Evolutionary conservation across 2,329 filamentous ascomycete species (phyloP).

Genomic region (Conoideocrella luteorostrata): DNA sequence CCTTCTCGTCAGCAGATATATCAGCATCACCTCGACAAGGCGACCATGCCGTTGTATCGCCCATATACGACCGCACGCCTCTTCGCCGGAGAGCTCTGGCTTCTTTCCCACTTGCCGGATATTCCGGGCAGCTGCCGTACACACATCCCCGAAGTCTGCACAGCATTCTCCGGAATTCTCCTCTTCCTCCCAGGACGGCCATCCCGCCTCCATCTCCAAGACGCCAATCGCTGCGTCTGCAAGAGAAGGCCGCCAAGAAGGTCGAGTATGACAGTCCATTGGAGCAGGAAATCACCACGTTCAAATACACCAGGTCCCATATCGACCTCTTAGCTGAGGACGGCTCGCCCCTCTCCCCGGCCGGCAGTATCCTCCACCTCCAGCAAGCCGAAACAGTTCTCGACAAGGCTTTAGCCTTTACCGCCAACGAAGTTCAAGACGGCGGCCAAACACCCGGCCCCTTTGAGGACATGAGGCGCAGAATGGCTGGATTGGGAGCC

Average conservation of each 20-base stretch:
- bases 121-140: slow-evolving; percentile 36
- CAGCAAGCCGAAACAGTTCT: slow-evolving; percentile 35
- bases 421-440: slow-evolving; percentile 49
- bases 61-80: slow-evolving; percentile 13
- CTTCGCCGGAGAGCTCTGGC: slow-evolving; percentile 10
- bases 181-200: slow-evolving; percentile 47
- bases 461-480: slow-evolving; percentile 56
- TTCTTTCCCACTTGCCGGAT: neutral
- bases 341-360: slow-evolving; percentile 40
- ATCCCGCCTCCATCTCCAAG: slow-evolving; percentile 46
- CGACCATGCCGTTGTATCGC: neutral
- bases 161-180: slow-evolving; percentile 62
- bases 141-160: slow-evolving; percentile 51
- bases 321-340: slow-evolving; percentile 57
- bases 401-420: slow-evolving; percentile 45
- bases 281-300: slow-evolving; percentile 57
- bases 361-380: slow-evolving; percentile 15
- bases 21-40: slow-evolving; percentile 7
- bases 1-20: slow-evolving; percentile 34
- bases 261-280: slow-evolving; percentile 59
- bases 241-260: slow-evolving; percentile 47
- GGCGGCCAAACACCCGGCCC: slow-evolving; percentile 57
- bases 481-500: slow-evolving; percentile 43
- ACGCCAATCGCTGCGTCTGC: slow-evolving; percentile 47
- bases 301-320: slow-evolving; percentile 56